phyloP scores from a whole-genome alignment of 1,284 basidiomycete genomes.

The Cutaneotrichosporon mucoides region DNA sequence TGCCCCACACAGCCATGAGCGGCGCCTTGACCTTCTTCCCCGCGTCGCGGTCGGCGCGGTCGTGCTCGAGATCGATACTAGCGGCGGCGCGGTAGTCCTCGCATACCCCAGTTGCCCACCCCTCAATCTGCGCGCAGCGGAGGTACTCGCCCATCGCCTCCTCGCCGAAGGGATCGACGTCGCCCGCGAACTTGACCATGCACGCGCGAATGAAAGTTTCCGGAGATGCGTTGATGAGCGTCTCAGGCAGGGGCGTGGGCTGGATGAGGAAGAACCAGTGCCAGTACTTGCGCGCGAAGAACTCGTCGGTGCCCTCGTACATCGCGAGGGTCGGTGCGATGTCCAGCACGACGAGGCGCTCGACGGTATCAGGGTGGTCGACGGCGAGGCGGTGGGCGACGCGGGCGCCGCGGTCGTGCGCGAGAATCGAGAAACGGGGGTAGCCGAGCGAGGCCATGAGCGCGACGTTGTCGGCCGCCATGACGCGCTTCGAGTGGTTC shows the following conservation, averaged over 20 bases:
- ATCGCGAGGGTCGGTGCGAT: slow-evolving; percentile 45
- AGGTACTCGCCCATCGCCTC: background rate
- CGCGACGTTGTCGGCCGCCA: slow-evolving; percentile 45
- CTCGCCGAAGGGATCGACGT: background rate
- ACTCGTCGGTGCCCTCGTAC: slow-evolving; percentile 41
- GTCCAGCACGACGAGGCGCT: slow-evolving; percentile 45
- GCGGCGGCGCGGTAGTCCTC: slow-evolving; percentile 50
- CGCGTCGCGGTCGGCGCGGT: slow-evolving; percentile 28
- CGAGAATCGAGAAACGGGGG: slow-evolving; percentile 36
- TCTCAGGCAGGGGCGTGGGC: slow-evolving; percentile 37
- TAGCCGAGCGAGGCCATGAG: slow-evolving; percentile 43
- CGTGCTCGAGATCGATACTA: slow-evolving; percentile 44
- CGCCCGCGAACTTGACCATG: slow-evolving; percentile 1
- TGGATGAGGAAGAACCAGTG: slow-evolving; percentile 51
- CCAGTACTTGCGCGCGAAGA: slow-evolving; percentile 43
- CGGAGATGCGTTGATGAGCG: background rate
- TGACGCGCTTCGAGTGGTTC: slow-evolving; percentile 47
- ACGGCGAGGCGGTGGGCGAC: slow-evolving; percentile 47
- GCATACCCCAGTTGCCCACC: slow-evolving; percentile 19
- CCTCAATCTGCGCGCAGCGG: background rate
- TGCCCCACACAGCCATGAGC: slow-evolving; percentile 43
- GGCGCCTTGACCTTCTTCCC: slow-evolving; percentile 35
- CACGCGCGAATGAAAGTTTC: background rate
- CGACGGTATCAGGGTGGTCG: slow-evolving; percentile 39
- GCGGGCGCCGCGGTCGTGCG: slow-evolving; percentile 49